phyloP scores from a whole-genome alignment of 2,329 filamentous ascomycete genomes.

The Fusarium sp. region DNA sequence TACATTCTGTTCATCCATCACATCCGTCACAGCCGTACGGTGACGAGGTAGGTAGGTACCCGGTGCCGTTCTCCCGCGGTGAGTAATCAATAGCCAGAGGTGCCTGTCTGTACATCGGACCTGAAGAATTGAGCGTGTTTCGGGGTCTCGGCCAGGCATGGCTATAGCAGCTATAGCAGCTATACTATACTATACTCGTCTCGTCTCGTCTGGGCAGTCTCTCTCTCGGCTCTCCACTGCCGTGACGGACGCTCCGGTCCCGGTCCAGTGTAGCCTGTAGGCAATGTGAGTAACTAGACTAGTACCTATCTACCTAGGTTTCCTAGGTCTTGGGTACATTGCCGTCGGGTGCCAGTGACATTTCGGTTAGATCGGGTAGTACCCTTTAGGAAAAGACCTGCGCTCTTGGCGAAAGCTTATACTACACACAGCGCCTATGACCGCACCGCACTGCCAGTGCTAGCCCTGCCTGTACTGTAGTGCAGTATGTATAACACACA shows the following conservation, averaged over 20 bases:
- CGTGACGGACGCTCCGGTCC: neutral
- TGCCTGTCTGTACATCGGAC: no score
- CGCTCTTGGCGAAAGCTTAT: constrained; percentile 34
- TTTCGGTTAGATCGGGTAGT: constrained; percentile 32
- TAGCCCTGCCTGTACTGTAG: neutral
- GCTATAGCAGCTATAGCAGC: no score
- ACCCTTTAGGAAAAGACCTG: constrained; percentile 5
- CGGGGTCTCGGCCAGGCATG: neutral
- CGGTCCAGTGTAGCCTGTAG: no score
- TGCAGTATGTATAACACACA: neutral
- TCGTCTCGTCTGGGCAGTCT: neutral
- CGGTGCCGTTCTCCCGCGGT: constrained; percentile 1
- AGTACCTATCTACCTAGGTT: no score
- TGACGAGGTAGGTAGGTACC: neutral
- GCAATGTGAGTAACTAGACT: no score
- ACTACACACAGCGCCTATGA: constrained; percentile 14
- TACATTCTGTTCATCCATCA: no score
- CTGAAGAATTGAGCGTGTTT: no score
- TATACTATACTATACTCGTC: no score
- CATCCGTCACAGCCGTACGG: neutral
- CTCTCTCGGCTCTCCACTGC: constrained; percentile 1
- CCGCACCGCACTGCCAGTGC: neutral
- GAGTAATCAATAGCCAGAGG: neutral
- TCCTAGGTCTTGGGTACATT: no score
- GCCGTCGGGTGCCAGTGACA: neutral